Evolutionary conservation across 75 land plant genomes (phyloP), one percentile per base, ranked within the genome.

Genomic region (Pinus albicaulis): DNA sequence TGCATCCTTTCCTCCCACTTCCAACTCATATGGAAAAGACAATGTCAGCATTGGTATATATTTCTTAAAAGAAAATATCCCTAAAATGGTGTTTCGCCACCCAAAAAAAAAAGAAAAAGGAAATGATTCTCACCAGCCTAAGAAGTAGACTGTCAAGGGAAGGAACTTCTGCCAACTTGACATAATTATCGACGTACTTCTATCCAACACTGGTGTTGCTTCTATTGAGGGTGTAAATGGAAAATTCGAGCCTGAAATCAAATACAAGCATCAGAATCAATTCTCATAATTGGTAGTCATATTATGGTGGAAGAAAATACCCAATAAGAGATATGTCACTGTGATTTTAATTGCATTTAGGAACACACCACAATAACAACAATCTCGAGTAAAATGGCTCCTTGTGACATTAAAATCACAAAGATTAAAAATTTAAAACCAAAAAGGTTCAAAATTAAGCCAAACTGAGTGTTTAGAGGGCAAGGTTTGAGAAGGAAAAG

Each of bases 1-100:
- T 75, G 77, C 87, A 84, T 76, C 11, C 98, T 82, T 52, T 97
- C 95, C 81, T 90, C 98, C 99, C 99, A 97, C 99, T 97, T 78
- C 52, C 48, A 44, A 44, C 7, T 44, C 48, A 44, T 8, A 6
- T 44, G 48, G 48, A 58, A 80, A 44, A 7, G 48, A 34, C 1
- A n/a, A 19, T 71, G 7, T 26, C 38, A 71, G 19, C 0, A 44
- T 44, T 44, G 48, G 48, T 44, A 44, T 44, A 7, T 7, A 8
- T 6, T 44, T 6, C 7, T 44, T 44, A 0, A 44, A 44, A 44
- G 7, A 7, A 44, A 44, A 44, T 44, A 44, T 22, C 71, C 55
- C 57, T 15, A 73, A n/a, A n/a, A 15, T 61, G 34, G 24, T 53
- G 5, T 65, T 73, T 74, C 26, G n/a, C n/a, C n/a, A n/a, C 3